Percentiles rank a stretch among this genome's conserved stretches.
These are phyloP conservation scores for Cnidoscolus chayamansa DNA, from an alignment of 441 rosid species.

Conservation along the genomic window DNA sequence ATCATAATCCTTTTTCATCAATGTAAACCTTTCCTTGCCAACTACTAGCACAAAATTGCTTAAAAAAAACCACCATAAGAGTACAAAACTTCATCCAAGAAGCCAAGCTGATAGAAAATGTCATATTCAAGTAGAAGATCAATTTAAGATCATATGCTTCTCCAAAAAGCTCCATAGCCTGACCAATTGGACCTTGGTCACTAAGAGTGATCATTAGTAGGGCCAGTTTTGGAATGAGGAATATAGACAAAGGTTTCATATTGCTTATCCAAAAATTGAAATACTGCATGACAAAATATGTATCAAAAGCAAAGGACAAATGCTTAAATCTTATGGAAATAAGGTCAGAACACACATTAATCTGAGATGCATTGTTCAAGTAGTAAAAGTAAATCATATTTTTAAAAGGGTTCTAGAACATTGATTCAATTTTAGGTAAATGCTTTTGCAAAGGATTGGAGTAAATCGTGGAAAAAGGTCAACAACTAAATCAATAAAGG, in stretches of 20 bases:
- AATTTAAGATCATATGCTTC: background rate
- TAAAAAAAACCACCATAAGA: background rate
- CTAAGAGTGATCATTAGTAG: background rate
- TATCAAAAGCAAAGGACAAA: background rate
- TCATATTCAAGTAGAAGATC: background rate
- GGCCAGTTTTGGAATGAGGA: background rate
- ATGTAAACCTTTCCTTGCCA: background rate
- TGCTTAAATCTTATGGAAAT: background rate
- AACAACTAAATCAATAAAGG: background rate
- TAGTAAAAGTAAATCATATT: background rate
- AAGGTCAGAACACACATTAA: slow-evolving; percentile 2
- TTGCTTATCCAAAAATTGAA: background rate
- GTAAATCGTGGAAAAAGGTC: background rate
- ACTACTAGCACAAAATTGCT: background rate
- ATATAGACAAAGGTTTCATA: background rate
- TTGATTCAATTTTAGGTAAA: background rate
- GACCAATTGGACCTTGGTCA: slow-evolving; percentile 4
- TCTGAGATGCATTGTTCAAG: background rate
- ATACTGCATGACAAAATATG: background rate
- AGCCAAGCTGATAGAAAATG: background rate
- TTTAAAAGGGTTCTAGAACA: background rate
- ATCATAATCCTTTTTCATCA: background rate
- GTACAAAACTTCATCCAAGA: background rate
- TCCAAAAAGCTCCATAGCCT: slow-evolving; percentile 1
- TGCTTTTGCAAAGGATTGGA: slow-evolving; percentile 1